A percentile compares a stretch with the other conserved stretches of the same genome.
Conservation (phyloP, 2,329 filamentous ascomycete species). For the Penicillium janthinellum region DNA sequence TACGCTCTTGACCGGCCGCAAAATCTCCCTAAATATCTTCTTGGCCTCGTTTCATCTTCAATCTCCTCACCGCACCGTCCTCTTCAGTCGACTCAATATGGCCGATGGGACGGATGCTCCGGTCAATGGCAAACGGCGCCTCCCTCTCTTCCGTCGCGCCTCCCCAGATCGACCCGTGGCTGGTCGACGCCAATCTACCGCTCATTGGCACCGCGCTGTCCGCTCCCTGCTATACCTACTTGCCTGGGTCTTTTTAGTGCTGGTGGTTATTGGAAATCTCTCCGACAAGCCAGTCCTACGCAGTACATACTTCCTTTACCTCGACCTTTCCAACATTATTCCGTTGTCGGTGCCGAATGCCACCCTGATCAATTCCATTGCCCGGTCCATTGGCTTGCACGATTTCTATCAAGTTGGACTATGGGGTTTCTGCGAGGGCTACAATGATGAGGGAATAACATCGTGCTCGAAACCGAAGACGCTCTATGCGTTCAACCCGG, state of each 20-base stretch:
- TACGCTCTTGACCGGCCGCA: neutral
- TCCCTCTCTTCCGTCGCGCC: constrained; percentile 31
- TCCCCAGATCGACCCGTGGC: constrained; percentile 29
- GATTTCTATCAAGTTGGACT: constrained; percentile 93
- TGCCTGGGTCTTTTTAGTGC: constrained; percentile 74
- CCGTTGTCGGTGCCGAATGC: constrained; percentile 71
- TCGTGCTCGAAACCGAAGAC: constrained; percentile 69
- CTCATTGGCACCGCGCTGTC: constrained; percentile 62
- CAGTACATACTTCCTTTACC: constrained; percentile 79
- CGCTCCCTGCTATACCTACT: constrained; percentile 72
- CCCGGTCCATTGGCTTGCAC: constrained; percentile 80
- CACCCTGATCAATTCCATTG: constrained; percentile 80
- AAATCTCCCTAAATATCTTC: neutral
- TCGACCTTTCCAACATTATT: constrained; percentile 81
- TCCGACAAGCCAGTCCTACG: constrained; percentile 62
- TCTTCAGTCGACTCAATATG: constrained; percentile 14
- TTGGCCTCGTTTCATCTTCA: neutral
- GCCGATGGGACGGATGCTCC: constrained; percentile 15
- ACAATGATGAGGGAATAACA: constrained; percentile 68
- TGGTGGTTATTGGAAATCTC: constrained; percentile 78
- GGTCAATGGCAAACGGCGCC: constrained; percentile 28
- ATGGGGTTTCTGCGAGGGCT: constrained; percentile 92
- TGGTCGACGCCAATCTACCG: constrained; percentile 34
- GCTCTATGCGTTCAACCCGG: constrained; percentile 90
- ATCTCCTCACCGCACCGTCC: neutral